Base-by-base conservation (phyloP, 176 grass and related monocot species). In the Avena sativa region DNA sequence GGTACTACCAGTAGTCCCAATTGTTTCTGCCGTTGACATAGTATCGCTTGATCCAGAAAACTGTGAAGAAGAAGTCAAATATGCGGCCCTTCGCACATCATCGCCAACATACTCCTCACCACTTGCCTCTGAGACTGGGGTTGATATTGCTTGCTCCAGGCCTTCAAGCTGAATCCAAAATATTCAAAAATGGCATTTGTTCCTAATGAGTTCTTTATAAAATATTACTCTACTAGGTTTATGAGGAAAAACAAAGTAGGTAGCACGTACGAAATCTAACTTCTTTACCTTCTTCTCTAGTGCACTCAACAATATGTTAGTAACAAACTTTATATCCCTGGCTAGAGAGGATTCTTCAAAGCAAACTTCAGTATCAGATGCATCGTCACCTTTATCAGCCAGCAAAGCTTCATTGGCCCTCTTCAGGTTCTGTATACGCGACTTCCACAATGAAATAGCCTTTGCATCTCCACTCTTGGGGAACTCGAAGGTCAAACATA, bases 201-300 rank as follows among this genome's bases (percentile, higher is more conserved):
- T 76, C 48, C 12, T 12, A 26, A 76, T 9, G 0, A 75, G 72
- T 76, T 86, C 26, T 66, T 74, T 25, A 36, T 69, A 20, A 19
- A 79, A 1, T 51, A 28, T 25, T 26, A 81, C 7, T 58, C 13
- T 50, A 43, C 16, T n/a, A 76, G 48, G 0, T 76, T 76, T 0
- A 53, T 53, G 73, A 76, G 73, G 13, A 6, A 19, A 74, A 86
- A 23, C 8, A 28, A 65, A 73, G 3, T 8, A 64, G 59, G 6
- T 71, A 65, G 57, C 49, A 65, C 34, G 9, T 55, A 80, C 23
- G 30, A 4, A 62, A 76, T 32, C 8, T 1, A 71, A 25, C 28
- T 30, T 63, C 81, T 48, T 81, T 95, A 99, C 94, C 97, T 96
- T 99, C 84, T 95, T 85, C 75, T 96, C 90, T n/a, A 99, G 89